A percentile compares a stretch with the other conserved stretches of the same genome.
These are phyloP conservation scores for Cardamine chenopodiifolia DNA, from an alignment of 345 rosid genomes.

Conservation along the genomic window DNA sequence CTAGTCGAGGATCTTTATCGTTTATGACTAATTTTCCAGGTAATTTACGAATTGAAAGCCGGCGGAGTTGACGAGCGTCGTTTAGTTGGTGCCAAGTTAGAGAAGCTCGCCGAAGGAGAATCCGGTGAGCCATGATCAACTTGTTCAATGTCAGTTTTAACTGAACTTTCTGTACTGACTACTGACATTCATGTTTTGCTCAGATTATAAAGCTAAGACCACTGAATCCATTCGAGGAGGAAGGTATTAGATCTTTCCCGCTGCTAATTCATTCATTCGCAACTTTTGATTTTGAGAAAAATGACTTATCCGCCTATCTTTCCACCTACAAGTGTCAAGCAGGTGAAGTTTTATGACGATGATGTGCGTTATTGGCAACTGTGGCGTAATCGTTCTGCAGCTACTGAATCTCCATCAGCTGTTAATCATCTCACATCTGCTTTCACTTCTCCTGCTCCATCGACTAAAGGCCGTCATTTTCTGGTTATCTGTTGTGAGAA, in stretches of 20 bases:
- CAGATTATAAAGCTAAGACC: conserved; percentile 81
- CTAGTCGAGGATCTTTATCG: conserved; percentile 4
- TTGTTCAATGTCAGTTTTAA: not conserved
- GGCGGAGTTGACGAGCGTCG: conserved; percentile 99
- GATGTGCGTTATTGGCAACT: conserved; percentile 97
- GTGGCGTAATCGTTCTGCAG: conserved; percentile 89
- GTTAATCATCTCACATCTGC: conserved; percentile 79
- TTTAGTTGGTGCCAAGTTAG: conserved; percentile 91
- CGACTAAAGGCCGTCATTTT: conserved; percentile 94
- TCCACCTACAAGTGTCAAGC: conserved; percentile 71
- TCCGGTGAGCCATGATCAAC: conserved; percentile 51
- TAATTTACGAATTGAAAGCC: conserved; percentile 92
- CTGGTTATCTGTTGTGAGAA: conserved; percentile 95
- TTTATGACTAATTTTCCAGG: conserved; percentile 43
- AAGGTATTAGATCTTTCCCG: conserved; percentile 51
- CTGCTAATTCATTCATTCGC: not conserved
- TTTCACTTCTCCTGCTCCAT: conserved; percentile 80
- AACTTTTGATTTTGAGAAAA: not conserved
- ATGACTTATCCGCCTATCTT: conserved; percentile 10
- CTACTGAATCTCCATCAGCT: conserved; percentile 94
- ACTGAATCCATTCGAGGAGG: conserved; percentile 97
- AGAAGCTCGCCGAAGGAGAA: conserved; percentile 99
- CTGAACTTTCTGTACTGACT: not conserved
- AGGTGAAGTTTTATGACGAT: conserved; percentile 92
- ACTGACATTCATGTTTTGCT: conserved; percentile 14